Evolutionary conservation across 176 grass and related monocot genomes (phyloP).

Genomic region (Paspalum vaginatum): DNA sequence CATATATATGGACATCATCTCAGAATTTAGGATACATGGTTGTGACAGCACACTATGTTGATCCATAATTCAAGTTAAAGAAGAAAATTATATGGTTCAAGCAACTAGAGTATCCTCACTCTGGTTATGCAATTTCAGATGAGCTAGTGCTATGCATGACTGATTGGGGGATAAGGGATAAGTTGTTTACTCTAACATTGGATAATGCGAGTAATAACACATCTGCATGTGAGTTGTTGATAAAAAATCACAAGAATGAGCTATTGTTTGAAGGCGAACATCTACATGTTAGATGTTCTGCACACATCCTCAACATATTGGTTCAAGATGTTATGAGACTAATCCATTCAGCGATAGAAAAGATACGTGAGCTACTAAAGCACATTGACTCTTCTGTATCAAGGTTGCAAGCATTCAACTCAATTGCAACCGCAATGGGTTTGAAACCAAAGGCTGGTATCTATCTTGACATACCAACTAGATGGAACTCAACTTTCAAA

Average conservation of each 20-base stretch:
- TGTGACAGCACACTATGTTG: neutral
- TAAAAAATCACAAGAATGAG: neutral
- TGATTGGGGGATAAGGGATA: neutral
- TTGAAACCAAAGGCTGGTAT: neutral
- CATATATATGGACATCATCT: neutral
- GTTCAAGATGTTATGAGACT: neutral
- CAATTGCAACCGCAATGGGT: neutral
- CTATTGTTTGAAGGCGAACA: neutral
- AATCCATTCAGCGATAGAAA: neutral
- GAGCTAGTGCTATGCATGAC: neutral
- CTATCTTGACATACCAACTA: neutral
- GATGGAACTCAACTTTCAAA: neutral
- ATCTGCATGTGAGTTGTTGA: neutral
- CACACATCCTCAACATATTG: neutral
- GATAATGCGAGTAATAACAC: neutral
- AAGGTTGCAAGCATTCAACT: neutral
- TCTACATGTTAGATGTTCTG: neutral
- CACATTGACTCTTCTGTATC: neutral
- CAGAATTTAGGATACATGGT: constrained; percentile 13
- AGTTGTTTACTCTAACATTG: neutral
- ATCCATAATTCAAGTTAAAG: neutral
- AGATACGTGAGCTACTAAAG: neutral
- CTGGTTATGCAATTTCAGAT: neutral
- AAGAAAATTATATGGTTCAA: neutral
- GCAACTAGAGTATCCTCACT: neutral